A percentile compares a stretch with the other conserved stretches of the same genome.
phyloP scores from a whole-genome alignment of 2,329 filamentous ascomycete species.

The Metarhizium rileyi region DNA sequence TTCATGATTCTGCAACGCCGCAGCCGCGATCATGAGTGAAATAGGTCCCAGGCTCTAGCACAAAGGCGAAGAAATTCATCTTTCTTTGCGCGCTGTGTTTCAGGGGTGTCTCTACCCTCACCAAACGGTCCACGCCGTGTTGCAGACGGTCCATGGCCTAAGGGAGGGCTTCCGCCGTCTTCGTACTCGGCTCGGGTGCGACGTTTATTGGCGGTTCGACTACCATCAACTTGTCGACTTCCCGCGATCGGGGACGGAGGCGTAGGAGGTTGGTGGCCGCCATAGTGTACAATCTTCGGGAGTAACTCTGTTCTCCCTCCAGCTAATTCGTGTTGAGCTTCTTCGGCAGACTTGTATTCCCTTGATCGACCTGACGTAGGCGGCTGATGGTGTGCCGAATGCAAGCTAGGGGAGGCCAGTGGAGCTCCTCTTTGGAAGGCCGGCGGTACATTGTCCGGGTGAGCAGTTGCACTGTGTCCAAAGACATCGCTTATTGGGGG shows the following conservation, averaged over 20 bases:
- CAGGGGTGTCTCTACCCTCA: slow-evolving; percentile 72
- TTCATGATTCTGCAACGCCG: not conserved
- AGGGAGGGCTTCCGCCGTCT: slow-evolving; percentile 76
- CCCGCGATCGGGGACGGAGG: slow-evolving; percentile 69
- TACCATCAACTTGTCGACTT: slow-evolving; percentile 35
- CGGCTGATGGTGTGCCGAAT: slow-evolving; percentile 39
- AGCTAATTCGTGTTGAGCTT: slow-evolving; percentile 81
- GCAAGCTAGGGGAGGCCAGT: slow-evolving; percentile 69
- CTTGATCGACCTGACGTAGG: slow-evolving; percentile 56
- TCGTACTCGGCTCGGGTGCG: slow-evolving; percentile 86
- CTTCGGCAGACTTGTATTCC: slow-evolving; percentile 92
- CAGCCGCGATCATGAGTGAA: slow-evolving; percentile 63
- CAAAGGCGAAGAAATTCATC: slow-evolving; percentile 86
- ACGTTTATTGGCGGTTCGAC: slow-evolving; percentile 56
- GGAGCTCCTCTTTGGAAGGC: slow-evolving; percentile 54
- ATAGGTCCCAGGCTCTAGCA: slow-evolving; percentile 88
- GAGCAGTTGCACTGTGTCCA: slow-evolving; percentile 61
- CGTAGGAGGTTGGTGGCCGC: slow-evolving; percentile 84
- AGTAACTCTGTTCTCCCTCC: slow-evolving; percentile 88
- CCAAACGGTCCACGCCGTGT: slow-evolving; percentile 63
- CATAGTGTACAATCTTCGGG: slow-evolving; percentile 92
- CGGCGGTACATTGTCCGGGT: slow-evolving; percentile 42
- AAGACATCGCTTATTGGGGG: slow-evolving; percentile 95
- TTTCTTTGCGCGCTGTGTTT: slow-evolving; percentile 76
- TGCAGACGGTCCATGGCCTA: slow-evolving; percentile 61